Evolutionary conservation across 2,329 filamentous ascomycete genomes (phyloP).

Genomic region (Podosphaera xanthii): DNA sequence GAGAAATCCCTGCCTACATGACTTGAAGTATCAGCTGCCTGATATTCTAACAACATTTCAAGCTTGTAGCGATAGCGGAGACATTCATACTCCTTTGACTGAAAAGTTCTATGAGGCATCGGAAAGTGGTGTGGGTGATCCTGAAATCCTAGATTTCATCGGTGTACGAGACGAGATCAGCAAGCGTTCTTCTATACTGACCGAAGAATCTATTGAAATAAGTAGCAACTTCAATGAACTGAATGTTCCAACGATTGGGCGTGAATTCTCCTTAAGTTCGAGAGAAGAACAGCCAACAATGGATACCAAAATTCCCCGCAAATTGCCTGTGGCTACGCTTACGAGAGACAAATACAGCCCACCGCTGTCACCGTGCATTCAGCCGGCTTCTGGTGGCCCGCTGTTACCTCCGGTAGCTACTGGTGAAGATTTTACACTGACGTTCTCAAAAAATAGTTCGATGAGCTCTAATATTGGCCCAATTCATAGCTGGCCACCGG

Average conservation of each 20-base stretch:
- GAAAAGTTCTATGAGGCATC: constrained; percentile 16
- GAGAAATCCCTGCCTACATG: too few species aligned
- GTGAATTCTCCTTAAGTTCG: constrained; percentile 4
- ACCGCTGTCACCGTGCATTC: constrained; percentile 8
- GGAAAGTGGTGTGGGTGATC: constrained; percentile 2
- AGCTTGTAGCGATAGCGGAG: constrained; percentile 5
- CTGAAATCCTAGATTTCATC: neutral
- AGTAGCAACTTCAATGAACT: constrained; percentile 8
- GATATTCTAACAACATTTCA: too few species aligned
- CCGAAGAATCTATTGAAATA: constrained; percentile 13
- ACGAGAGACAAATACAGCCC: constrained; percentile 12
- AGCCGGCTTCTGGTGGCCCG: constrained; percentile 4
- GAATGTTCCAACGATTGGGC: neutral
- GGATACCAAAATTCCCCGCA: constrained; percentile 19
- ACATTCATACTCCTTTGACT: constrained; percentile 11
- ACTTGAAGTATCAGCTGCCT: too few species aligned
- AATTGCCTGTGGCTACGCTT: constrained; percentile 9
- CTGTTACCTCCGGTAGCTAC: constrained; percentile 10
- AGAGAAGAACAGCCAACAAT: constrained; percentile 18
- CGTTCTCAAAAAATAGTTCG: constrained; percentile 6
- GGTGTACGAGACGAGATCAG: constrained; percentile 5
- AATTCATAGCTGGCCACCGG: neutral
- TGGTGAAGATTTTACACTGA: constrained; percentile 11
- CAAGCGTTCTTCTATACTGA: constrained; percentile 12
- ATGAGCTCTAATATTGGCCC: neutral